Evolutionary conservation across 2,329 filamentous ascomycete species (phyloP), one percentile per base, ranked within the genome.

Genomic region (Scedosporium aurantiacum): DNA sequence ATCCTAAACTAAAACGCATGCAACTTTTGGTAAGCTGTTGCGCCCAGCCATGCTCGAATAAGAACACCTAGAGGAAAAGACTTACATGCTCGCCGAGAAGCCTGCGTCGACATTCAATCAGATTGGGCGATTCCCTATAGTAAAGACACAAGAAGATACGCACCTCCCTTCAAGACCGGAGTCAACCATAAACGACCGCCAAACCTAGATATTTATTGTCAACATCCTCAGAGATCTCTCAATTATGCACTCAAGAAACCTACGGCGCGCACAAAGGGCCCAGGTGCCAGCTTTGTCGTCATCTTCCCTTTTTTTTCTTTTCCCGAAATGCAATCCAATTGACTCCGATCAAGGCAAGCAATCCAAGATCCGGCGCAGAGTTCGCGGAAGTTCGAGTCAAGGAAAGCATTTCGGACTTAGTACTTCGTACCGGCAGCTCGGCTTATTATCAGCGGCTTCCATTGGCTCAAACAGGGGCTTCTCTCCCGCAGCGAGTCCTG

Each of bases 111-210:
- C 2, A n/a, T 41, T 57, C 21, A 5, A 14, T 14, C 10, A 28
- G 10, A 6, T 21, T 14, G 55, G 14, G 5, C 18, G 32, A 23
- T 5, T 21, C 14, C n/a, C n/a, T 12, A 7, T 3, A 18, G 21
- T 28, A 2, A 37, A 7, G 23, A 27, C 4, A 54, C 6, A 2
- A 18, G 16, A 23, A 40, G 3, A 41, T 25, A 70, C 75, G 68
- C 70, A 96, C 92, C 89, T 89, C 71, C 91, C 91, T 73, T 97
- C 93, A 21, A 97, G 76, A 5, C 92, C 92, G 4, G 91, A 96
- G 65, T 90, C 89, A 66, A 83, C 82, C 76, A 89, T 84, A 73
- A 97, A 97, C 1, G 90, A 92, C 71, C 89, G 88, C 78, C 91
- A 82, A 56, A 95, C 90, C 90, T 94, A 63, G 8, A 10, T 23